A percentile compares a stretch with the other conserved stretches of the same genome.
Conservation (phyloP, 2,329 filamentous ascomycete genomes). For the Akanthomyces uredinophilus region DNA sequence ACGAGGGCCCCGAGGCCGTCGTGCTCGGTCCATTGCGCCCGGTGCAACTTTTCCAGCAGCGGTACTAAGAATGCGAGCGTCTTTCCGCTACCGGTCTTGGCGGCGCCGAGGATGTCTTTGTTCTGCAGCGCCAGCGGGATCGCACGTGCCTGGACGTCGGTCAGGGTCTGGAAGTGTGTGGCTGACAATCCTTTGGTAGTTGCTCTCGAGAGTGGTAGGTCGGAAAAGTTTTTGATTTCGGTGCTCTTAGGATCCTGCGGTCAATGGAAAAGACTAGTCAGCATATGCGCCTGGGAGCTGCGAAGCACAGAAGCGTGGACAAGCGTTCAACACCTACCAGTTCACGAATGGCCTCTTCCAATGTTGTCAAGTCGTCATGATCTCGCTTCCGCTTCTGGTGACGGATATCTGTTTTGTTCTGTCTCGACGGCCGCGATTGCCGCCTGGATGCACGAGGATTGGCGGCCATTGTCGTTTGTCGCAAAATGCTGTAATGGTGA, state of each 20-base stretch:
- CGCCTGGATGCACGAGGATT: conserved; percentile 2
- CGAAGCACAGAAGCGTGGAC: background rate
- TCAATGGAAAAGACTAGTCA: background rate
- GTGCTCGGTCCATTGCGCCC: conserved; percentile 80
- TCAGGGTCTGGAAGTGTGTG: conserved; percentile 84
- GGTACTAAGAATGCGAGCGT: conserved; percentile 90
- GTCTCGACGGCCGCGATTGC: conserved; percentile 19
- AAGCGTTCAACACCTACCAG: conserved; percentile 24
- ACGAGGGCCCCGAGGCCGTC: conserved; percentile 92
- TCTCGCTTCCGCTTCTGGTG: conserved; percentile 35
- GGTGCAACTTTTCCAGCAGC: conserved; percentile 86
- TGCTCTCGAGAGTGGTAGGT: conserved; percentile 79
- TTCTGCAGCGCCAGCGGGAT: conserved; percentile 83
- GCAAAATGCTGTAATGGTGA: background rate
- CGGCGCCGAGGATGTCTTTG: conserved; percentile 83
- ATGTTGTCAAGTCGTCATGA: conserved; percentile 30
- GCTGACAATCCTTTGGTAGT: conserved; percentile 75
- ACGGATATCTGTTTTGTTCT: conserved; percentile 28
- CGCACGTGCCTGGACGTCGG: conserved; percentile 87
- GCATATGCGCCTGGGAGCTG: background rate
- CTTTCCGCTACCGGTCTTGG: conserved; percentile 93
- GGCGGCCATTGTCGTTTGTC: conserved; percentile 10
- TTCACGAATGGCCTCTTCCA: conserved; percentile 30
- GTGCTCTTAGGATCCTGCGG: conserved; percentile 54
- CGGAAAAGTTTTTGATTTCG: conserved; percentile 64